Evolutionary conservation across 495 filamentous ascomycete species (phyloP).

Genomic region (Emericellopsis terricola): DNA sequence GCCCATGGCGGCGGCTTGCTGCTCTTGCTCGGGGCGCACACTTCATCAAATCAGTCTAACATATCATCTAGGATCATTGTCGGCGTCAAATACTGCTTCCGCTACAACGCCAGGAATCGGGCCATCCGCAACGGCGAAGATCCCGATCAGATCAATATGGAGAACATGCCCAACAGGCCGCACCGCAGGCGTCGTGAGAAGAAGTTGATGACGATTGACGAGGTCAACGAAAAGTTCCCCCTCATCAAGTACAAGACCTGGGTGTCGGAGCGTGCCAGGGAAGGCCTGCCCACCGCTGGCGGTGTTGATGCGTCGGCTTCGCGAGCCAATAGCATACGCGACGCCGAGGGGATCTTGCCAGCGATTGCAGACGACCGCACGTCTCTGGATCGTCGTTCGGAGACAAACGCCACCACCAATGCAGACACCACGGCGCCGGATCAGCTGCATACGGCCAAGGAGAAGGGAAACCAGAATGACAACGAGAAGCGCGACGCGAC

Average conservation of each 20-base stretch:
- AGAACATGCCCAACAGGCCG: constrained; percentile 56
- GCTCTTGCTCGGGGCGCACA: too few species aligned
- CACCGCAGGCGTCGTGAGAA: constrained; percentile 83
- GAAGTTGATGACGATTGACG: constrained; percentile 96
- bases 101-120: constrained; percentile 90
- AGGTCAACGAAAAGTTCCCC: constrained; percentile 94
- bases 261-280: constrained; percentile 63
- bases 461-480: neutral
- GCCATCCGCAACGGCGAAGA: constrained; percentile 62
- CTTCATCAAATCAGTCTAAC: too few species aligned
- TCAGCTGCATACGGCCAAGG: neutral
- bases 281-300: constrained; percentile 69
- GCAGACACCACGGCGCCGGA: constrained; percentile 3
- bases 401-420: neutral
- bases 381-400: neutral
- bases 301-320: constrained; percentile 66
- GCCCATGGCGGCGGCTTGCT: too few species aligned
- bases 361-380: constrained; percentile 19
- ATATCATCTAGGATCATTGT: constrained; percentile 99
- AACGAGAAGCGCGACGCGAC: neutral
- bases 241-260: constrained; percentile 91
- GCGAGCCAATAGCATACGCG: constrained; percentile 45
- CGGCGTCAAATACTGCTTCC: constrained; percentile 97
- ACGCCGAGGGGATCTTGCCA: constrained; percentile 35
- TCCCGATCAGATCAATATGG: constrained; percentile 72